phyloP scores from a whole-genome alignment of 805 yeast species.

The Cyberlindnera suaveolens region DNA sequence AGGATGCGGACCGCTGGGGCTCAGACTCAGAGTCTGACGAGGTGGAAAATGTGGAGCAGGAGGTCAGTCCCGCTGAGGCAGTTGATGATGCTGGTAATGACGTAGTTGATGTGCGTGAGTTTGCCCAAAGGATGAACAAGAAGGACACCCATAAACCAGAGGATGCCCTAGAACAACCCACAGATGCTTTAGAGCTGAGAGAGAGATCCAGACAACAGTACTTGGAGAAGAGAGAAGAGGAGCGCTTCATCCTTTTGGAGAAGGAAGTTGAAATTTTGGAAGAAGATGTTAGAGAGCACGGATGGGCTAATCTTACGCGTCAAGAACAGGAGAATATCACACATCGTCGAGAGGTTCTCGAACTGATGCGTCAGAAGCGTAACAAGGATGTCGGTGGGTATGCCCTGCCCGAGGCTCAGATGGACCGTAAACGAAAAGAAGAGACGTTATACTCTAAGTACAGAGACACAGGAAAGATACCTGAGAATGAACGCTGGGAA shows the following conservation, averaged over 20 bases:
- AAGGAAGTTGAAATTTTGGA: conserved; percentile 45
- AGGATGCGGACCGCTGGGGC: conserved; percentile 17
- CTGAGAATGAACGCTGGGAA: conserved; percentile 21
- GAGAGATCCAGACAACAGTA: conserved; percentile 44
- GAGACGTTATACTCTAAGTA: conserved; percentile 38
- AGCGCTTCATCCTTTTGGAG: conserved; percentile 36
- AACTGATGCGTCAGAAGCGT: conserved; percentile 35
- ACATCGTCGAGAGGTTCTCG: conserved; percentile 43
- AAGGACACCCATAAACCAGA: conserved; percentile 4
- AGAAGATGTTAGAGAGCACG: conserved; percentile 40
- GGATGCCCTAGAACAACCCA: conserved; percentile 14
- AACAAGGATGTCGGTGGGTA: conserved; percentile 34
- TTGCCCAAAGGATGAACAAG: background rate
- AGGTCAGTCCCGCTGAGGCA: background rate
- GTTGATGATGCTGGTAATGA: background rate
- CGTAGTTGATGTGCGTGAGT: background rate
- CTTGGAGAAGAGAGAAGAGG: conserved; percentile 41
- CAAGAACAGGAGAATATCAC: conserved; percentile 46
- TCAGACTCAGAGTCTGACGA: conserved; percentile 15
- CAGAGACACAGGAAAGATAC: conserved; percentile 30
- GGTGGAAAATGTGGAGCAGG: background rate
- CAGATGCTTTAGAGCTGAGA: conserved; percentile 25
- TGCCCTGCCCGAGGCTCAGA: conserved; percentile 50
- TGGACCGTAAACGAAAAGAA: conserved; percentile 51
- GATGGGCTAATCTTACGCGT: conserved; percentile 46